Evolutionary conservation across 176 grass and related monocot genomes (phyloP).

Genomic region (Triticum dicoccoides): DNA sequence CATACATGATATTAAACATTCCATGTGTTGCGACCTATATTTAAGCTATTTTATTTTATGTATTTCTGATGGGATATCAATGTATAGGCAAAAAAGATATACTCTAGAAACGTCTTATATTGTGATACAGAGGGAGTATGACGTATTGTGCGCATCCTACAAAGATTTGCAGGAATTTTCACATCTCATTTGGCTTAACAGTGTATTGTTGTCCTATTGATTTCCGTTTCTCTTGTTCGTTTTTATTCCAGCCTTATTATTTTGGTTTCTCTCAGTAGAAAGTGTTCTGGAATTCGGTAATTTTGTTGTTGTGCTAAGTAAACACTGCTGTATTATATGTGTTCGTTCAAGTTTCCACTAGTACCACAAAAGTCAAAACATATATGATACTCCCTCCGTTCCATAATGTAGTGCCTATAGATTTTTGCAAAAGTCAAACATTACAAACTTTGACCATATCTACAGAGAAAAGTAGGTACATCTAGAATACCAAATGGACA

Average conservation of each 20-base stretch:
- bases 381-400: not conserved
- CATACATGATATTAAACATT: not conserved
- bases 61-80: not conserved
- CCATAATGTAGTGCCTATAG: too few relatives aligned
- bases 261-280: constrained; percentile 4
- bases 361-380: not conserved
- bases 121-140: not conserved
- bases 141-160: not conserved
- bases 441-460: too few relatives aligned
- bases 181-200: not conserved
- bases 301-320: not conserved
- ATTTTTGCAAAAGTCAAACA: too few relatives aligned
- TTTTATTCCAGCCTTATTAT: not conserved
- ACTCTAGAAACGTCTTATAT: too few relatives aligned
- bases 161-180: not conserved
- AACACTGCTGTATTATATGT: not conserved
- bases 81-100: not conserved
- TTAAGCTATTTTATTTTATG: not conserved
- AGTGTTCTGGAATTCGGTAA: not conserved
- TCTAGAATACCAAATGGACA: too few relatives aligned
- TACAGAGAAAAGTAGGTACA: too few relatives aligned
- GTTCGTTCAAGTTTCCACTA: constrained; percentile 1
- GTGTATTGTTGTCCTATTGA: not conserved
- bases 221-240: not conserved
- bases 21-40: not conserved